These are phyloP conservation scores for Pichia rugopelliculosa DNA, from an alignment of 805 yeast species.

Conservation along the genomic window DNA sequence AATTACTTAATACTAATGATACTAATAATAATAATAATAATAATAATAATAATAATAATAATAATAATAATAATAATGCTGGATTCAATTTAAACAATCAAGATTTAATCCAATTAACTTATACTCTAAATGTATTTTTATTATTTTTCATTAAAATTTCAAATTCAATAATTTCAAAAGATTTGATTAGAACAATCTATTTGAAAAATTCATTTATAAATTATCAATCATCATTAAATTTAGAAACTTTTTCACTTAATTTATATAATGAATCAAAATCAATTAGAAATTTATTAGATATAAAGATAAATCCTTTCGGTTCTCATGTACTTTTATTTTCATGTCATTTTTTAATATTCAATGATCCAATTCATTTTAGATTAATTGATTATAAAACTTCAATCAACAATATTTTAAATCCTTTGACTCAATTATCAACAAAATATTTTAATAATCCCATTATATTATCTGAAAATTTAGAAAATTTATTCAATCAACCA, in stretches of 20 bases:
- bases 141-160: slow-evolving; percentile 1
- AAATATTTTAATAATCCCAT: slow-evolving; percentile 20
- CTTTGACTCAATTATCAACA: slow-evolving; percentile 15
- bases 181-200: slow-evolving; percentile 9
- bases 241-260: neutral
- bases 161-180: slow-evolving; percentile 2
- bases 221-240: slow-evolving; percentile 12
- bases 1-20: neutral
- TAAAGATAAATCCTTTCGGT: slow-evolving; percentile 9
- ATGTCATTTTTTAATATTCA: slow-evolving; percentile 17
- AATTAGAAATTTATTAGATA: slow-evolving; percentile 8
- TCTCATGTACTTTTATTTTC: slow-evolving; percentile 14
- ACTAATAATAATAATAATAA: neutral
- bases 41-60: neutral
- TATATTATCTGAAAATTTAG: slow-evolving; percentile 16
- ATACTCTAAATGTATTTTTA: slow-evolving; percentile 11
- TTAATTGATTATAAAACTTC: slow-evolving; percentile 11
- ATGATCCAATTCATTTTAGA: slow-evolving; percentile 24
- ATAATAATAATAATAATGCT: neutral
- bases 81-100: neutral
- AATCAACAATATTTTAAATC: slow-evolving; percentile 15
- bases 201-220: slow-evolving; percentile 5
- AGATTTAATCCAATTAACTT: neutral
- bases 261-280: slow-evolving; percentile 8
- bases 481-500: slow-evolving; percentile 13